Percentiles rank a stretch among this genome's conserved stretches.
Evolutionary conservation across 768 basidiomycete genomes (phyloP).

Genomic region (Exsudoporus frostii): DNA sequence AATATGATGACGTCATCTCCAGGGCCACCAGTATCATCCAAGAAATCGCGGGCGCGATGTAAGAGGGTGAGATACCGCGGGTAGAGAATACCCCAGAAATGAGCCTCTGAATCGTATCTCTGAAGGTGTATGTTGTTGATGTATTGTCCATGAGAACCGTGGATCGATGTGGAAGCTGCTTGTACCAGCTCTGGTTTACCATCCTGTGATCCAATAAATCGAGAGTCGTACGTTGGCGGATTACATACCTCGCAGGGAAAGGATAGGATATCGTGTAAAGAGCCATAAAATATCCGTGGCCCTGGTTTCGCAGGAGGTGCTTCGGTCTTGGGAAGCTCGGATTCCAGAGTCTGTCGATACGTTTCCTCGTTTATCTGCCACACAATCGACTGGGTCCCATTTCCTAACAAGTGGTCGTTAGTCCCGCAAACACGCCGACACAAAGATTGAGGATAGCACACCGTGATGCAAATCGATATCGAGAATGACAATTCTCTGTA

Average conservation of each 20-base stretch:
- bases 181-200: slow-evolving; percentile 76
- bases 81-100: slow-evolving; percentile 48
- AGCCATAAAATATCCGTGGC: slow-evolving; percentile 80
- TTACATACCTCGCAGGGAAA: slow-evolving; percentile 81
- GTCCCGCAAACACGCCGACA: not conserved
- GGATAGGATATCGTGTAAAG: slow-evolving; percentile 89
- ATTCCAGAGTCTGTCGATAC: slow-evolving; percentile 63
- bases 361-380: slow-evolving; percentile 93
- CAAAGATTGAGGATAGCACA: not conserved
- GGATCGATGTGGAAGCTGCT: slow-evolving; percentile 62
- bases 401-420: slow-evolving; percentile 48
- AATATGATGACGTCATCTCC: slow-evolving; percentile 76
- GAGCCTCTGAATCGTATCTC: not conserved
- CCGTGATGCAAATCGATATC: slow-evolving; percentile 62
- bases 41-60: slow-evolving; percentile 64
- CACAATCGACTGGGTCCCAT: slow-evolving; percentile 88
- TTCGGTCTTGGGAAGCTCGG: slow-evolving; percentile 31
- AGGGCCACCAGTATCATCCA: slow-evolving; percentile 60
- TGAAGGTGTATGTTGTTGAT: slow-evolving; percentile 30
- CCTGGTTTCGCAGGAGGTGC: slow-evolving; percentile 36
- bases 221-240: not conserved
- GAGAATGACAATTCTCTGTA: slow-evolving; percentile 79
- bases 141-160: slow-evolving; percentile 16
- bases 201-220: slow-evolving; percentile 47
- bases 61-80: slow-evolving; percentile 58